Evolutionary conservation across 768 basidiomycete species (phyloP).

Genomic region (Xerocomellus chrysenteron): DNA sequence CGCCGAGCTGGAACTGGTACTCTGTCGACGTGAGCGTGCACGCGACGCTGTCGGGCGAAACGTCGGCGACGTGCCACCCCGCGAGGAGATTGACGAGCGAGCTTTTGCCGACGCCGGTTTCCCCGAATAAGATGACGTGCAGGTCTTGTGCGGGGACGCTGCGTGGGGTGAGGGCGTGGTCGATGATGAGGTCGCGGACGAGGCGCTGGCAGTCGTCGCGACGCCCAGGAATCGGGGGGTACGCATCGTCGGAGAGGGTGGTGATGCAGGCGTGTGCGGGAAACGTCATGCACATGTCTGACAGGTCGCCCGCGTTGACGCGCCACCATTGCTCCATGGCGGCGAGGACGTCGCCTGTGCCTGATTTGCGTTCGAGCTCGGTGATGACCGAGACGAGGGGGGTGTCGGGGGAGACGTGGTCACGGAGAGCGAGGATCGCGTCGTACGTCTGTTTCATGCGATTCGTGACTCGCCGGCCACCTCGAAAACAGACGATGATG

Average conservation of each 20-base stretch:
- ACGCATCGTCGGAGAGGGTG: conserved; percentile 18
- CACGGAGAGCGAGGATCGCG: conserved; percentile 14
- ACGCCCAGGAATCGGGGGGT: conserved; percentile 18
- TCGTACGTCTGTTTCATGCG: conserved; percentile 22
- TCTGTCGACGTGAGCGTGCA: conserved; percentile 32
- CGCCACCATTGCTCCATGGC: too few relatives aligned
- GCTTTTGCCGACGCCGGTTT: conserved; percentile 37
- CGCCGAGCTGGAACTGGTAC: conserved; percentile 26
- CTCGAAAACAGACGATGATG: conserved; percentile 19
- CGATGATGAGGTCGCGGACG: conserved; percentile 24
- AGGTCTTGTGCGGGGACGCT: conserved; percentile 17
- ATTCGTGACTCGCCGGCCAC: conserved; percentile 18
- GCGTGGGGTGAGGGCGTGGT: conserved; percentile 23
- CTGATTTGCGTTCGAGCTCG: conserved; percentile 16
- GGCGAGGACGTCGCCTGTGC: background rate
- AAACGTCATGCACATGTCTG: conserved; percentile 11
- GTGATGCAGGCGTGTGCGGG: conserved; percentile 25
- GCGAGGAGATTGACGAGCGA: conserved; percentile 40
- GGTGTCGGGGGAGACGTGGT: conserved; percentile 16
- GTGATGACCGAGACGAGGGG: conserved; percentile 22
- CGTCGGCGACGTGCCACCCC: conserved; percentile 26
- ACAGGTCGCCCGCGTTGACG: background rate
- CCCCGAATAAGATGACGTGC: conserved; percentile 42
- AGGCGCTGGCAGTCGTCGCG: conserved; percentile 24
- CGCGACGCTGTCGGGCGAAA: conserved; percentile 30